These are phyloP conservation scores for Conticribra weissflogii DNA, from an alignment of 108 stramenopile species.

Conservation along the genomic window DNA sequence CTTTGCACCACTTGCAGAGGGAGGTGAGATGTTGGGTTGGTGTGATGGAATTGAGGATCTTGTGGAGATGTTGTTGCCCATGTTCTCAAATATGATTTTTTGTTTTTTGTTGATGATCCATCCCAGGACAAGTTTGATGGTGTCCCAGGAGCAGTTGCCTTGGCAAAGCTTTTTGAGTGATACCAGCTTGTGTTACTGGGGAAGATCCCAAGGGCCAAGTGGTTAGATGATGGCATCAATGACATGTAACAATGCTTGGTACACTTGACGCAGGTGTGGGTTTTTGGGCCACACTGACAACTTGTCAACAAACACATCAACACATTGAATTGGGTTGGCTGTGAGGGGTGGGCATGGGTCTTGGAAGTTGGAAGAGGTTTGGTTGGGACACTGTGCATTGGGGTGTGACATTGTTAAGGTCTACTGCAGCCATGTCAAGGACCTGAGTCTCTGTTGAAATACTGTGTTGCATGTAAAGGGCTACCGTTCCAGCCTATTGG, in stretches of 20 bases:
- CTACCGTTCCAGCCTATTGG: constrained; percentile 29
- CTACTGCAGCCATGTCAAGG: background rate
- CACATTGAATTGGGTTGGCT: background rate
- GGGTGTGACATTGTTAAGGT: background rate
- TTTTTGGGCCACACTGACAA: background rate
- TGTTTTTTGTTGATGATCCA: constrained; percentile 6
- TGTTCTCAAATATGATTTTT: constrained; percentile 1
- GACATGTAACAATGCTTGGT: background rate
- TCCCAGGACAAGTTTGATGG: constrained; percentile 4
- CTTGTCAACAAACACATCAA: background rate
- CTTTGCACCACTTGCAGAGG: background rate
- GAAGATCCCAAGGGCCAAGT: background rate
- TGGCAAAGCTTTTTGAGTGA: background rate
- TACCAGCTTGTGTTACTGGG: background rate
- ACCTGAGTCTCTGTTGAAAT: constrained; percentile 38
- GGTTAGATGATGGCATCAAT: constrained; percentile 20
- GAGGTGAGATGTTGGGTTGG: background rate
- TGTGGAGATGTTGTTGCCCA: background rate
- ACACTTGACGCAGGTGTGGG: background rate
- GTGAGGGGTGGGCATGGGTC: too few species aligned
- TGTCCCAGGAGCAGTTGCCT: constrained; percentile 10
- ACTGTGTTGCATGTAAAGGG: constrained; percentile 33
- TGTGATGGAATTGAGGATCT: background rate
- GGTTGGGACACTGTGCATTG: too few species aligned
- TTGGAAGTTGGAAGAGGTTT: background rate